These are phyloP conservation scores for Ceratocystis ficicola DNA, from an alignment of 2,329 filamentous ascomycete genomes.

Conservation along the genomic window DNA sequence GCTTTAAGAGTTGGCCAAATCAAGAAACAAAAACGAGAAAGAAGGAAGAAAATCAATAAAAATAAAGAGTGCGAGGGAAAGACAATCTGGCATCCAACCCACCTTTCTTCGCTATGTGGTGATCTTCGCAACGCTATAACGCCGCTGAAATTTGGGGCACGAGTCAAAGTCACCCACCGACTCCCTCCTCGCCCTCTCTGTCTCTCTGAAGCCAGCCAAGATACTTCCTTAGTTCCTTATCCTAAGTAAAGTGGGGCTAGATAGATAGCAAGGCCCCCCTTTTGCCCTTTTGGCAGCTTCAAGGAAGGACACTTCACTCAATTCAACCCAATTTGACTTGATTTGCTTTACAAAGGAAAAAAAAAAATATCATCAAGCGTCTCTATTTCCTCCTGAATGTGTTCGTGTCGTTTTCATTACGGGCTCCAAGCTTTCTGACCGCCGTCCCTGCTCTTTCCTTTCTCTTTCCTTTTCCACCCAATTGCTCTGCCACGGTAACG, in stretches of 20 bases:
- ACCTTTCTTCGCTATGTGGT: background rate
- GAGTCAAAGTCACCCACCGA: background rate
- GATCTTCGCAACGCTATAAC: background rate
- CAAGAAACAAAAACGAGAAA: no score
- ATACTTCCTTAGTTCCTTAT: background rate
- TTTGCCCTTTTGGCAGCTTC: slow-evolving; percentile 16
- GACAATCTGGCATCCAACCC: background rate
- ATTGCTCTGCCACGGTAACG: slow-evolving; percentile 13
- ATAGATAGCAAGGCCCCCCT: slow-evolving; percentile 13
- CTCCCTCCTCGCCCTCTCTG: background rate
- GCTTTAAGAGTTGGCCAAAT: background rate
- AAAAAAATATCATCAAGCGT: slow-evolving; percentile 14
- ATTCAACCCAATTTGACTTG: slow-evolving; percentile 13
- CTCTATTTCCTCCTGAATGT: slow-evolving; percentile 17
- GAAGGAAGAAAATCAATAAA: no score
- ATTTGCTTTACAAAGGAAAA: background rate
- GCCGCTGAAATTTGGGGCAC: background rate
- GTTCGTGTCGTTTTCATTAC: slow-evolving; percentile 20
- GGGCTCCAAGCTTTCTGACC: slow-evolving; percentile 14
- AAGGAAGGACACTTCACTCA: slow-evolving; percentile 19
- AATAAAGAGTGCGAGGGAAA: no score
- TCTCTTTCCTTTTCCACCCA: background rate
- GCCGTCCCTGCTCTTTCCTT: slow-evolving; percentile 12
- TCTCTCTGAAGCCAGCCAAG: background rate
- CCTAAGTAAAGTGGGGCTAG: slow-evolving; percentile 14